Percentiles rank a stretch among this genome's conserved stretches.
These are phyloP conservation scores for Solioccasus polychromus DNA, from an alignment of 768 basidiomycete genomes.

Conservation along the genomic window DNA sequence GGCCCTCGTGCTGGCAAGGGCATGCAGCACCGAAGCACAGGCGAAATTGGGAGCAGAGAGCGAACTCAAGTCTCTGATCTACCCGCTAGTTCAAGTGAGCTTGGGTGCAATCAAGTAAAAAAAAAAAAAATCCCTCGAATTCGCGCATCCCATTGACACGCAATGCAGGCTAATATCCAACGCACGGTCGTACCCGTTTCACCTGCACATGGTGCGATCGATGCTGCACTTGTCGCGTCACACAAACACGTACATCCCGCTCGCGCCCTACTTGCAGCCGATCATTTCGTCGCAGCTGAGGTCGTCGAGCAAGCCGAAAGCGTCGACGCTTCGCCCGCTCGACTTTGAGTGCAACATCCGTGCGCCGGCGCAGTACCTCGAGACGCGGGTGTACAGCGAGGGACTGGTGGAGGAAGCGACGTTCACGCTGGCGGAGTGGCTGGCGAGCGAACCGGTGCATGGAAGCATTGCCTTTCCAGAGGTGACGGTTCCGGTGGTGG, in stretches of 20 bases:
- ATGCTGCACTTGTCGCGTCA: constrained; percentile 82
- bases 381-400: constrained; percentile 84
- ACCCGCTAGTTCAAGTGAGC: constrained; percentile 92
- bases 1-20: constrained; percentile 81
- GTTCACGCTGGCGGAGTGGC: constrained; percentile 81
- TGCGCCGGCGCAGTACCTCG: constrained; percentile 82
- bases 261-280: constrained; percentile 83
- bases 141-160: neutral
- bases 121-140: constrained; percentile 34
- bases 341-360: constrained; percentile 88
- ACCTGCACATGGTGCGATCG: constrained; percentile 88
- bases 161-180: constrained; percentile 77
- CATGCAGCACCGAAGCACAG: constrained; percentile 64
- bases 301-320: constrained; percentile 67
- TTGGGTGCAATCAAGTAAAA: constrained; percentile 88
- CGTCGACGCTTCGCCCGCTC: constrained; percentile 83
- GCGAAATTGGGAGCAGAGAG: constrained; percentile 58
- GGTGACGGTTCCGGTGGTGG: constrained; percentile 73
- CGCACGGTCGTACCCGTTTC: constrained; percentile 90
- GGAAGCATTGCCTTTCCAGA: constrained; percentile 94
- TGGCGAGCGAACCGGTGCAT: constrained; percentile 65
- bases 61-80: constrained; percentile 84
- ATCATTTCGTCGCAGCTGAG: constrained; percentile 76
- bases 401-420: constrained; percentile 77
- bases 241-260: constrained; percentile 82